Base-by-base conservation (phyloP, 805 yeast genomes). In the Candida andamanensis region DNA sequence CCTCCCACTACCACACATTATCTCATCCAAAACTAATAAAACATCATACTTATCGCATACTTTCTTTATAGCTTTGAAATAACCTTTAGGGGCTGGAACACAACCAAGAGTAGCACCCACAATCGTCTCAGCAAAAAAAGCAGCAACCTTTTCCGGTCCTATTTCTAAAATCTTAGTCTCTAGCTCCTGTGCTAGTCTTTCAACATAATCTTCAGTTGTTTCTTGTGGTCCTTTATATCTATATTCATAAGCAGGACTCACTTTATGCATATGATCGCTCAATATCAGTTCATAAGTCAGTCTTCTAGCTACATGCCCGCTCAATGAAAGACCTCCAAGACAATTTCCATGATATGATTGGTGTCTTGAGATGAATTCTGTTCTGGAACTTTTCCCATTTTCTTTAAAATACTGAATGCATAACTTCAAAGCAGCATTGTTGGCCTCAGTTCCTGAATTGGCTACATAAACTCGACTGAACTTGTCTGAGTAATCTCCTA, bases 1-100 rank as follows among this genome's bases (percentile, higher is more conserved):
- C 45, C 79, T 63, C 15, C 78, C 78, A 23, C 70, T 62, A 22
- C 79, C 79, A 46, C 75, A 71, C 76, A 72, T 71, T 26, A 72
- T 73, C 52, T 74, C 79, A 42, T 74, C 79, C 29, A 72, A 51
- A 54, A 69, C 60, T 43, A 74, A 54, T 24, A 74, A 48, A 25
- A 69, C 60, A 27, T 71, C 76, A 49, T 72, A 72, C 47, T 72
- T 72, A 51, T 68, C 66, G 45, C 76, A 71, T 29, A 74, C 48
- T 26, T 56, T 64, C 32, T 69, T 52, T 24, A 64, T 52, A 10
- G 72, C 75, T 36, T 63, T 67, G 38, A 70, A 54, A 50, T 71
- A 71, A 15, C 44, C 42, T 21, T 13, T 12, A 2, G 65, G 59
- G 14, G 62, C 56, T 30, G 69, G 56, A 15, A 30, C 35, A 19